Base-by-base conservation (phyloP, 495 filamentous ascomycete genomes). In the Aspergillus sparsus region DNA sequence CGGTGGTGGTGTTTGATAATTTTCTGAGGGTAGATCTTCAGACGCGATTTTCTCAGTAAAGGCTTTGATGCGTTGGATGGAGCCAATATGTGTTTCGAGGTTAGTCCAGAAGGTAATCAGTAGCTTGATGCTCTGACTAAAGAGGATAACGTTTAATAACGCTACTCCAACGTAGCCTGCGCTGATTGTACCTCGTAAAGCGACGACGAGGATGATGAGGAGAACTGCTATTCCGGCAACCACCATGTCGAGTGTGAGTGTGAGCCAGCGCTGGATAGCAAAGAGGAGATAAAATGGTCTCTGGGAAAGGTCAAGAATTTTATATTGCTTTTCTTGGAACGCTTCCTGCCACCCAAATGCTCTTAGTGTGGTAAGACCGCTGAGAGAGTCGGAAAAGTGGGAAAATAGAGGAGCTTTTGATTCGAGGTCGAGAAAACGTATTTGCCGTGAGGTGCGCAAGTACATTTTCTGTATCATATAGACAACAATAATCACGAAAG, bases 341-440 rank as follows among this genome's bases (percentile, higher is more conserved):
- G 69, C 64, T 0, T 57, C 46, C 49, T 74, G 61, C 75, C 80
- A 82, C 27, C 79, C 79, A 55, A 82, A 82, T 5, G 80, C 76
- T 2, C 82, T 74, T 8, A 85, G 67, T 9, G 80, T 82, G 0
- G 65, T 66, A 5, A 78, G 63, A 0, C 76, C 76, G 44, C 67
- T 64, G 6, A 75, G 36, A 0, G 65, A 68, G 45, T 85, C 83
- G 4, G 80, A 62, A 47, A 85, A 83, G n/a, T 77, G 77, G 0
- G 79, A 76, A 52, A 78, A 81, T 0, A 85, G 68, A 0, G 82
- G 80, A 2, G 83, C 73, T 61, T 82, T 81, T 18, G 78, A 73
- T 68, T 85, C 83, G 5, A 85, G 65, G 32, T 86, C 83, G 7
- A 87, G 72, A 6, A 84, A 66, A 12, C 84, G 80, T 0, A 87